phyloP scores from a whole-genome alignment of 345 rosid genomes.

The Euphorbia pulcherrima region DNA sequence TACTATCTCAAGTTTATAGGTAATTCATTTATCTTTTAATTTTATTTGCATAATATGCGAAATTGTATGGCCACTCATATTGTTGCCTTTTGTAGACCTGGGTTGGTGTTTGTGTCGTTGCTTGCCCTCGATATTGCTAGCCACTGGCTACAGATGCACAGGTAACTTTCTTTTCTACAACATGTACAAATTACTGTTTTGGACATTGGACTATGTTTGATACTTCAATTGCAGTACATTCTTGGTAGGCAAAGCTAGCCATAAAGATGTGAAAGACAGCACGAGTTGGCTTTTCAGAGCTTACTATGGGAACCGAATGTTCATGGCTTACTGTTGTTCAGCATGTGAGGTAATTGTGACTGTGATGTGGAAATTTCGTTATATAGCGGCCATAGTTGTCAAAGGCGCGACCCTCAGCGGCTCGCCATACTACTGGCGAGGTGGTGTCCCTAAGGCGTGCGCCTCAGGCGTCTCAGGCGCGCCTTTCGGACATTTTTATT shows the following conservation, averaged over 20 bases:
- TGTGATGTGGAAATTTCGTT: background rate
- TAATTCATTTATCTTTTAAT: constrained; percentile 15
- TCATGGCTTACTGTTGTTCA: constrained; percentile 88
- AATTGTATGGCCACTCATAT: background rate
- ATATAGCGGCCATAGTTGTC: constrained; percentile 1
- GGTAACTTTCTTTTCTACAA: constrained; percentile 36
- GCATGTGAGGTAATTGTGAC: constrained; percentile 76
- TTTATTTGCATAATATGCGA: constrained; percentile 1
- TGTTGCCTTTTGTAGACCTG: constrained; percentile 57
- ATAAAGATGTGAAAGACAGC: constrained; percentile 93
- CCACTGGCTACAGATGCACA: constrained; percentile 97
- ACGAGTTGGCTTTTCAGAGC: constrained; percentile 83
- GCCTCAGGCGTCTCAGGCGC: no score
- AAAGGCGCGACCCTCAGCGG: no score
- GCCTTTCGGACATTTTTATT: no score
- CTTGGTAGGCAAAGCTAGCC: constrained; percentile 80
- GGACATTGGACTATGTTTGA: constrained; percentile 5
- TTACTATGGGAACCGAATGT: constrained; percentile 88
- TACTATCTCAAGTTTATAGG: constrained; percentile 87
- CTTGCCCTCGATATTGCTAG: constrained; percentile 87
- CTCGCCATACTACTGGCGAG: no score
- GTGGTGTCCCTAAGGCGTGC: no score
- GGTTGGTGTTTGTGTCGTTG: constrained; percentile 73
- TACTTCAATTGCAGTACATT: constrained; percentile 64
- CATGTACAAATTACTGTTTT: background rate